Base-by-base conservation (phyloP, 768 basidiomycete species). In the Boletus fagicola region DNA sequence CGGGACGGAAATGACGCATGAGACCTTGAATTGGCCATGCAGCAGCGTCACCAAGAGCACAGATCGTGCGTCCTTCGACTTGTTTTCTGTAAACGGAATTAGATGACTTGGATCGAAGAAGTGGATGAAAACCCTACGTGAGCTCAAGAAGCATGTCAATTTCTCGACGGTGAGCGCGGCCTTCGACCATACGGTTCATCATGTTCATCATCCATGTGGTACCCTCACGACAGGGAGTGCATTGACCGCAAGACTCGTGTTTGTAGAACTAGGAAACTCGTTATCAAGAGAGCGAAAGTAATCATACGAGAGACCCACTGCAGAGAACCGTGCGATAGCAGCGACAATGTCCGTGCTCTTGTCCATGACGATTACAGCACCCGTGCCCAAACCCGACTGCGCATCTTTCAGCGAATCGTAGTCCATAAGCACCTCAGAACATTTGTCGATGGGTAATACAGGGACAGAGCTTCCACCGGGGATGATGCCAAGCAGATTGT, bases 191-290 rank as follows among this genome's bases (percentile, higher is more conserved):
- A 47, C 96, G 87, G 71, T 93, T 83, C 96, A 99, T 99, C 94
- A 98, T 98, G 75, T 98, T 96, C 85, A 90, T 92, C 91, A 99
- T 93, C 96, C 96, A 98, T 0, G 94, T 97, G 2, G 96, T 98
- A 38, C 94, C 94, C 68, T 94, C 91, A 61, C 92, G 78, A 72
- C 94, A 96, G 4, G 94, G 94, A 12, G 94, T 95, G 66, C 95
- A 98, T 71, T 98, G 96, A 15, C 96, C 95, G 65, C 95, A 98
- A 1, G 94, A 96, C 71, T 98, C 96, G 76, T 98, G 96, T 75
- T 97, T 96, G 80, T 98, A 98, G 78, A 98, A 98, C 82, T 90
- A 59, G 30, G 51, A 3, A 49, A 42, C 15, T 18, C n/a, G 60
- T 64, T n/a, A 53, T 49, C 56, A 18, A 57, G 35, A 40, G 48